Evolutionary conservation across 1,284 basidiomycete genomes (phyloP), one percentile per base, ranked within the genome.

Genomic region (Ustilago shanxiensis): DNA sequence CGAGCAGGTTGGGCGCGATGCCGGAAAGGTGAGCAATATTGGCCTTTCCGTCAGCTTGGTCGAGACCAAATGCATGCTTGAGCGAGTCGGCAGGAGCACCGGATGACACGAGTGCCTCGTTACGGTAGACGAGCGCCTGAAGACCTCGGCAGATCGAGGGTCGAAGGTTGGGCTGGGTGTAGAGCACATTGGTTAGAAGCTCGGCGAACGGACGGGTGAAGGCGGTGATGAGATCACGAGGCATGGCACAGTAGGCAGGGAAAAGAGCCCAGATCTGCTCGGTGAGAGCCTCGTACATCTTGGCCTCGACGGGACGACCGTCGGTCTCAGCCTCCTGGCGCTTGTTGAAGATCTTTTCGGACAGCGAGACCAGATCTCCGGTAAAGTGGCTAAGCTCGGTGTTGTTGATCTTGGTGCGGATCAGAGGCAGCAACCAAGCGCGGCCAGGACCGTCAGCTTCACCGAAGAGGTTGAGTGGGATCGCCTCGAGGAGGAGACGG

Each of bases 281-380:
- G 41, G 97, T 91, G 35, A 98, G 89, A 11, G 96, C 94, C 79
- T 91, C 93, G 92, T 94, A 98, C 52, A 98, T 91, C 87, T 98
- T 98, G 20, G 92, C 93, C 87, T 98, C 95, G 7, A 93, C 84
- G 47, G 79, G 79, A 11, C 78, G 82, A 71, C 93, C 92, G 0
- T 93, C 92, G 39, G 86, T 91, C 86, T 95, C 92, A 55, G 94
- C 88, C 80, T 94, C 59, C 65, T 85, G 72, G 55, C 83, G 82
- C 55, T 81, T 83, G 66, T 84, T 91, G 84, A 98, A 99, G 89
- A 99, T 92, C 44, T 91, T 90, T 86, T 98, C 95, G 44, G 94
- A 97, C 39, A 99, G 88, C 16, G 97, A 95, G 9, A 99, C 93
- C 79, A 99, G 96, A 86, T 93, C 93, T 3, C 90, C 89, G 18